A percentile compares a stretch with the other conserved stretches of the same genome.
These are phyloP conservation scores for Incumbomyces lentus DNA, from an alignment of 2,329 filamentous ascomycete species.

Conservation along the genomic window DNA sequence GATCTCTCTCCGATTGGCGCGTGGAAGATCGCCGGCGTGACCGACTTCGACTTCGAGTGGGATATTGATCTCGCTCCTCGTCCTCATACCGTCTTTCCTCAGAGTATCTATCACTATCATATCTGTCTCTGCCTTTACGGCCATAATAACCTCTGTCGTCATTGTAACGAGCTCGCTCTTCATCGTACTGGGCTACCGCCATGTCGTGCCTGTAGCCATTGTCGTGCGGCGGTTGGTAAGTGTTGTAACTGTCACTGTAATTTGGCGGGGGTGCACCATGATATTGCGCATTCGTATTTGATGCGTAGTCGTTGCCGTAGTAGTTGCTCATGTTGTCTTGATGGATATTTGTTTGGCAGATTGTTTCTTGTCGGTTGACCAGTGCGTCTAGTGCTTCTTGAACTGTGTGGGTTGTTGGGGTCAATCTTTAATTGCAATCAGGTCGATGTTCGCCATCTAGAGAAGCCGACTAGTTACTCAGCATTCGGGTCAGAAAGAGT, in stretches of 20 bases:
- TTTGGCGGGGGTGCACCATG: conserved; percentile 7
- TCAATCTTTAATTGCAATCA: too few relatives aligned
- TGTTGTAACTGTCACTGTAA: conserved; percentile 3
- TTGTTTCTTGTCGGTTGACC: too few relatives aligned
- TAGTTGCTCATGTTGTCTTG: conserved; percentile 9
- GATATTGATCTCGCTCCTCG: conserved; percentile 8
- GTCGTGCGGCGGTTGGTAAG: conserved; percentile 17
- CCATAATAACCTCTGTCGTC: conserved; percentile 14
- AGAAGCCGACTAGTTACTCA: not conserved
- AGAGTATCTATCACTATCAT: conserved; percentile 9
- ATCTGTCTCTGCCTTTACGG: conserved; percentile 3
- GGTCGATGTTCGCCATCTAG: too few relatives aligned
- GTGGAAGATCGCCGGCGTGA: not conserved
- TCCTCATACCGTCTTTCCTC: conserved; percentile 9
- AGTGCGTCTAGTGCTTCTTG: too few relatives aligned
- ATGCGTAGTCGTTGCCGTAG: conserved; percentile 6
- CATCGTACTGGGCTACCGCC: conserved; percentile 15
- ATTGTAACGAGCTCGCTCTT: conserved; percentile 8
- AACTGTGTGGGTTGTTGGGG: too few relatives aligned
- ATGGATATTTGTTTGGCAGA: conserved; percentile 9
- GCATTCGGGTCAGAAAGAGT: not conserved
- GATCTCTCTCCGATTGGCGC: conserved; percentile 8
- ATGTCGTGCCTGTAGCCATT: conserved; percentile 15
- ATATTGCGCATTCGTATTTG: conserved; percentile 1
- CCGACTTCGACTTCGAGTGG: conserved; percentile 3